These are phyloP conservation scores for Wallemia mellicola DNA, from an alignment of 1,284 basidiomycete species.

Conservation along the genomic window DNA sequence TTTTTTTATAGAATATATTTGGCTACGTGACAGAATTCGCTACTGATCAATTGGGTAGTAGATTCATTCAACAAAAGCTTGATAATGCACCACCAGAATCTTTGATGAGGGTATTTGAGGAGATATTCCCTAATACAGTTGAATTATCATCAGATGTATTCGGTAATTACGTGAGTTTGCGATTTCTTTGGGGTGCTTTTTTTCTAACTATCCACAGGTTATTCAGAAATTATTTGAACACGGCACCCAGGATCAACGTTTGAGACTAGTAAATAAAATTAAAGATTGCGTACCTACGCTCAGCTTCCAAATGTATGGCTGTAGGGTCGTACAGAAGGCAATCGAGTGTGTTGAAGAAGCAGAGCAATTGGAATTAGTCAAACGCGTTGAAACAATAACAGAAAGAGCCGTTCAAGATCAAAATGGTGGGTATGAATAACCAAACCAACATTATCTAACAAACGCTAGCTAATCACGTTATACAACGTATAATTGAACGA, in stretches of 20 bases:
- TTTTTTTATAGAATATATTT: slow-evolving; percentile 37
- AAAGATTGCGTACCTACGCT: slow-evolving; percentile 47
- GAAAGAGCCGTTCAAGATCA: slow-evolving; percentile 68
- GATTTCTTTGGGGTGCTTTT: too few species aligned
- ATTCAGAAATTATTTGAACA: slow-evolving; percentile 86
- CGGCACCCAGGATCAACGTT: slow-evolving; percentile 46
- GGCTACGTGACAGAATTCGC: slow-evolving; percentile 77
- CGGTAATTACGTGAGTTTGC: slow-evolving; percentile 95
- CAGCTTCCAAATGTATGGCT: slow-evolving; percentile 84
- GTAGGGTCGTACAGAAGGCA: slow-evolving; percentile 31
- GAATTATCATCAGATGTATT: slow-evolving; percentile 79
- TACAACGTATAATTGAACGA: slow-evolving; percentile 52
- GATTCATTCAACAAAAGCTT: slow-evolving; percentile 58
- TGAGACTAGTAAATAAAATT: slow-evolving; percentile 39
- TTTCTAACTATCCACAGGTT: too few species aligned
- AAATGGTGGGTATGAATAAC: too few species aligned
- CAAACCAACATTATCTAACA: too few species aligned
- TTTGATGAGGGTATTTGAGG: slow-evolving; percentile 68
- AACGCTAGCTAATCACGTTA: slow-evolving; percentile 1
- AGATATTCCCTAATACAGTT: slow-evolving; percentile 53
- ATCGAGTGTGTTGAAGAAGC: slow-evolving; percentile 49
- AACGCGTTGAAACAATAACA: slow-evolving; percentile 51
- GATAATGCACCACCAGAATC: slow-evolving; percentile 50
- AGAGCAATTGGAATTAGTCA: slow-evolving; percentile 41
- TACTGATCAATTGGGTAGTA: slow-evolving; percentile 71